Conservation (phyloP, 2,329 filamentous ascomycete species). For the Ascocoryne sarcoides region DNA sequence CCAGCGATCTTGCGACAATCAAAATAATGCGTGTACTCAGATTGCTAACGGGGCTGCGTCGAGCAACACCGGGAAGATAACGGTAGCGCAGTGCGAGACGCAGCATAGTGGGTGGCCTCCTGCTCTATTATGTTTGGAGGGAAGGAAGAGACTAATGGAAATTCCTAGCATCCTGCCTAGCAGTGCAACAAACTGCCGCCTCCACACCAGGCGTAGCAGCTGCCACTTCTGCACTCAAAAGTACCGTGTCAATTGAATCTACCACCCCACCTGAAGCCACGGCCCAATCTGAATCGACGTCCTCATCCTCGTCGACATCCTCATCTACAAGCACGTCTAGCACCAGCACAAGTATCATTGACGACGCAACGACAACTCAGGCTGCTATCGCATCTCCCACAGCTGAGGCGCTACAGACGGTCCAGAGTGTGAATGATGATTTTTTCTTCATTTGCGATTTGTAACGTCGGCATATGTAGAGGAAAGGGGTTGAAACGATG, state of each 20-base stretch:
- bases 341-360: background rate
- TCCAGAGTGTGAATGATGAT: slow-evolving; percentile 12
- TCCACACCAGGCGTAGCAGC: background rate
- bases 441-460: slow-evolving; percentile 18
- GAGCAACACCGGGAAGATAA: slow-evolving; percentile 5
- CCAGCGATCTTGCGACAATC: slow-evolving; percentile 12
- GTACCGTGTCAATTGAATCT: no score
- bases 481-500: background rate
- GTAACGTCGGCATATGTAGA: background rate
- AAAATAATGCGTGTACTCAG: slow-evolving; percentile 14
- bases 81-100: slow-evolving; percentile 11
- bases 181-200: background rate
- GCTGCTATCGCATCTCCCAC: slow-evolving; percentile 4
- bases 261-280: no score
- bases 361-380: background rate
- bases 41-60: slow-evolving; percentile 6
- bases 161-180: background rate
- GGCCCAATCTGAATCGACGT: no score
- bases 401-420: slow-evolving; percentile 6
- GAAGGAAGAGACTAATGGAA: background rate
- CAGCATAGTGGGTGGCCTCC: slow-evolving; percentile 10
- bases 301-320: background rate
- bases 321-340: background rate
- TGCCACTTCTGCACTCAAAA: no score
- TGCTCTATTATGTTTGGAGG: background rate